Percentiles rank a stretch among this genome's conserved stretches.
Evolutionary conservation across 2,329 filamentous ascomycete genomes (phyloP).

Genomic region (Aureobasidium subglaciale): DNA sequence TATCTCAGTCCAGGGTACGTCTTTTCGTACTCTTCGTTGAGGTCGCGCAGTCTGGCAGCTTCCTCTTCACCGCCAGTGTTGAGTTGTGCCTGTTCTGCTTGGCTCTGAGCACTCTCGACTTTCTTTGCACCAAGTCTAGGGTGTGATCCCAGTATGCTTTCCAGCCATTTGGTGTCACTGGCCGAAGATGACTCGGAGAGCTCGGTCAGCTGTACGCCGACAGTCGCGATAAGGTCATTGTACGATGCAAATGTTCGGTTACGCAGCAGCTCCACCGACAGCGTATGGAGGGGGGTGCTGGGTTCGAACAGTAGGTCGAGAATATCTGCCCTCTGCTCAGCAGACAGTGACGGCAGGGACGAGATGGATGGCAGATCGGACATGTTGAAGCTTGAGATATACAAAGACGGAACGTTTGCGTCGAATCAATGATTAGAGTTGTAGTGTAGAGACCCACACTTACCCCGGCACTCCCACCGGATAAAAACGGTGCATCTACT

Average conservation of each 20-base stretch:
- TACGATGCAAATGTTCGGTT: conserved; percentile 59
- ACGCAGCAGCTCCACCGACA: conserved; percentile 62
- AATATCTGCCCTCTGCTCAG: conserved; percentile 47
- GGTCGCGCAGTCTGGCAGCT: conserved; percentile 46
- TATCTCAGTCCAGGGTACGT: conserved; percentile 76
- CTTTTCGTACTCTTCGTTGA: conserved; percentile 77
- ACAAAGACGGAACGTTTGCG: background rate
- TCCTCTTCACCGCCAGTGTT: conserved; percentile 47
- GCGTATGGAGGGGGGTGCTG: conserved; percentile 63
- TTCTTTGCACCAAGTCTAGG: conserved; percentile 76
- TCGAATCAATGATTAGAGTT: background rate
- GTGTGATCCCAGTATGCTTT: conserved; percentile 71
- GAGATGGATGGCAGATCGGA: conserved; percentile 51
- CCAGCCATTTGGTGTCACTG: conserved; percentile 51
- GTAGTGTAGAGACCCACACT: background rate
- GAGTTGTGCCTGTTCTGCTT: conserved; percentile 74
- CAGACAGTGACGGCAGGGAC: conserved; percentile 49
- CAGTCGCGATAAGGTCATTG: conserved; percentile 57
- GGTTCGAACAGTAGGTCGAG: conserved; percentile 84
- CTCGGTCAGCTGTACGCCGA: conserved; percentile 56
- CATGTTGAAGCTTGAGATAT: background rate
- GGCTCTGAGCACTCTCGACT: conserved; percentile 73
- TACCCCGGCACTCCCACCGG: background rate
- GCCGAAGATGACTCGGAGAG: conserved; percentile 48
- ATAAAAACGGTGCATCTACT: too few relatives aligned